phyloP scores from a whole-genome alignment of 192 early-diverging fungal genomes.

The Coemansia sp. region DNA sequence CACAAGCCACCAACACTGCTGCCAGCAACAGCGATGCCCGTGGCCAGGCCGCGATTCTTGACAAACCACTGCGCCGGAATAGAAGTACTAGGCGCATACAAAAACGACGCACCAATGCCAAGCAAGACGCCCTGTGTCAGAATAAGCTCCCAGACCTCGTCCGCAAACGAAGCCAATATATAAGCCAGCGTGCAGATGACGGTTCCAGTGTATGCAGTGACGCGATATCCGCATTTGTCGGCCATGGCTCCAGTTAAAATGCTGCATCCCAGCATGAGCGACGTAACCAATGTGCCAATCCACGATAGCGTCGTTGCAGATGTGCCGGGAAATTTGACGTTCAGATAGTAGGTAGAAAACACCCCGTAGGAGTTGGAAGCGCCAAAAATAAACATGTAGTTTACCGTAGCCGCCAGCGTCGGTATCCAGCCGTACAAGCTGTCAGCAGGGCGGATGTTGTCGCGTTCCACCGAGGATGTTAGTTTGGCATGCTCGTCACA shows the following conservation, averaged over 20 bases:
- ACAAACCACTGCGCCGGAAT: constrained; percentile 65
- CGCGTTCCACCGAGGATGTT: background rate
- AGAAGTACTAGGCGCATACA: constrained; percentile 57
- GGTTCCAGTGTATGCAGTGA: constrained; percentile 32
- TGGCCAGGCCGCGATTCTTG: constrained; percentile 56
- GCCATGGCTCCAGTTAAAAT: constrained; percentile 39
- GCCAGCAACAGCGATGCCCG: constrained; percentile 63
- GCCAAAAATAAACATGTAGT: constrained; percentile 49
- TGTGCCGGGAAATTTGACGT: constrained; percentile 24
- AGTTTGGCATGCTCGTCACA: constrained; percentile 11
- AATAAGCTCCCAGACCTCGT: constrained; percentile 67
- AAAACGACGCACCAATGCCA: constrained; percentile 57
- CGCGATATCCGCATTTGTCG: constrained; percentile 35
- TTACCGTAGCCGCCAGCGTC: constrained; percentile 52
- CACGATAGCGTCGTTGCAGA: constrained; percentile 35
- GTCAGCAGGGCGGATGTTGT: constrained; percentile 28
- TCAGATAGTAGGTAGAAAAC: constrained; percentile 49
- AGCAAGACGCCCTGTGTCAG: constrained; percentile 65
- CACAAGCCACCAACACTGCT: constrained; percentile 61
- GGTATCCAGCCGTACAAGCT: constrained; percentile 41
- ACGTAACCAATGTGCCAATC: constrained; percentile 40
- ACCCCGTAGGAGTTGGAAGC: constrained; percentile 42
- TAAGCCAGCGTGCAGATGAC: constrained; percentile 33
- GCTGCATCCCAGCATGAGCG: constrained; percentile 24
- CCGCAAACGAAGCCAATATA: constrained; percentile 41